These are phyloP conservation scores for Carex littledalei DNA, from an alignment of 176 grass and related monocot genomes.

Conservation along the genomic window DNA sequence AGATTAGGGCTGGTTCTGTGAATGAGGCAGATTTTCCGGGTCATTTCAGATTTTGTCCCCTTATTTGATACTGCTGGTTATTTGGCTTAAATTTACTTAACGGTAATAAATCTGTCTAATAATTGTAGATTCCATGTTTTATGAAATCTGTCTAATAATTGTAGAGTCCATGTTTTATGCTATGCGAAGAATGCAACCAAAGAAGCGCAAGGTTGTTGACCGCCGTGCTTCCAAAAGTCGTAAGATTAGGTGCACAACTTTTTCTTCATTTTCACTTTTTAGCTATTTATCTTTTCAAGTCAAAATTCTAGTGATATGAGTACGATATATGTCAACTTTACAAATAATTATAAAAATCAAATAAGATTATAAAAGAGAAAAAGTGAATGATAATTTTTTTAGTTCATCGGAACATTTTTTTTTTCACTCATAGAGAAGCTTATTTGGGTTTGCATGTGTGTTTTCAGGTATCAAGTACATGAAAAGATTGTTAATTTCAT, in stretches of 20 bases:
- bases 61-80: neutral
- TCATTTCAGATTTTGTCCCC: neutral
- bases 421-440: neutral
- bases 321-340: neutral
- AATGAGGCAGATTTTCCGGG: neutral
- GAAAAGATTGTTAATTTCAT: conserved; percentile 95
- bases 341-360: neutral
- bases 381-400: neutral
- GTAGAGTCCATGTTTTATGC: conserved; percentile 65
- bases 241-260: conserved; percentile 55
- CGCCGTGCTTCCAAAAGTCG: conserved; percentile 86
- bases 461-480: conserved; percentile 67
- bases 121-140: conserved; percentile 61
- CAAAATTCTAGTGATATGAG: neutral
- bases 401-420: neutral
- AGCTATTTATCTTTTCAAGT: neutral
- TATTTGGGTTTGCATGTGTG: neutral
- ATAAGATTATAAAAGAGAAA: neutral
- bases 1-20: neutral
- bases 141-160: conserved; percentile 27
- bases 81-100: conserved; percentile 1
- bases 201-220: conserved; percentile 78
- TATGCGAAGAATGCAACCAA: conserved; percentile 67
- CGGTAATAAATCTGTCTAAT: neutral
- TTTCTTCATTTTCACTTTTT: neutral